Percentiles rank a stretch among this genome's conserved stretches.
Evolutionary conservation across 2,329 filamentous ascomycete species (phyloP).

Genomic region (Talaromyces funiculosus): DNA sequence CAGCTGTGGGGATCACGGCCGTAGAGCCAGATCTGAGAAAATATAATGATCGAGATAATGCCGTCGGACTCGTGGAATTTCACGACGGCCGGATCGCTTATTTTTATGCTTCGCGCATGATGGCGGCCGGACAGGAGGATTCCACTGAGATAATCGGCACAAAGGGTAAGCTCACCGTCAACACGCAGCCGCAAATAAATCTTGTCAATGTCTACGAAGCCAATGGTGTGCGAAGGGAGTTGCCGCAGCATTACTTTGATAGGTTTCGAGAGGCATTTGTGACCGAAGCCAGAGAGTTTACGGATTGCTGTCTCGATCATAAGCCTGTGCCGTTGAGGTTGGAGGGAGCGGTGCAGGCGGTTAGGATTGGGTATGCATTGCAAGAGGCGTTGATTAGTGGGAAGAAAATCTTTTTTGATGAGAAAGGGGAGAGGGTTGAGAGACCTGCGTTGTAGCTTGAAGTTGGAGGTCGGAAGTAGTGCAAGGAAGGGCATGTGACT

Average conservation of each 20-base stretch:
- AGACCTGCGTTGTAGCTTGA: slow-evolving; percentile 31
- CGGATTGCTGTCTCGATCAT: neutral
- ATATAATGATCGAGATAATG: slow-evolving; percentile 58
- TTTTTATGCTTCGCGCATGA: slow-evolving; percentile 60
- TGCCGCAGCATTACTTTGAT: neutral
- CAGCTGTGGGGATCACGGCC: slow-evolving; percentile 54
- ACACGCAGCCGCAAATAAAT: neutral
- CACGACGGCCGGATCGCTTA: slow-evolving; percentile 58
- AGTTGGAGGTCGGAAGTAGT: neutral
- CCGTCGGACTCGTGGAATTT: slow-evolving; percentile 61
- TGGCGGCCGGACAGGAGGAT: slow-evolving; percentile 63
- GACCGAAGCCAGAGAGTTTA: neutral
- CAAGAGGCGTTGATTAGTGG: slow-evolving; percentile 52
- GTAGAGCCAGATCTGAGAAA: slow-evolving; percentile 54
- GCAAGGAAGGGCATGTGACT: neutral
- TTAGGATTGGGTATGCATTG: slow-evolving; percentile 34
- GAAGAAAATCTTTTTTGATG: slow-evolving; percentile 55
- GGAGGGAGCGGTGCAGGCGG: neutral
- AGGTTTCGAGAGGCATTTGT: neutral
- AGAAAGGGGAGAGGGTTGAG: slow-evolving; percentile 46
- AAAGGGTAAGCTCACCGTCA: slow-evolving; percentile 55
- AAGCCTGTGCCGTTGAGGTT: neutral
- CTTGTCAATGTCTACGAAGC: neutral
- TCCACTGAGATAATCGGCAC: slow-evolving; percentile 64
- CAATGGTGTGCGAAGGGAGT: neutral